phyloP scores from a whole-genome alignment of 2,329 filamentous ascomycete genomes.

The Monosporascus sp. region DNA sequence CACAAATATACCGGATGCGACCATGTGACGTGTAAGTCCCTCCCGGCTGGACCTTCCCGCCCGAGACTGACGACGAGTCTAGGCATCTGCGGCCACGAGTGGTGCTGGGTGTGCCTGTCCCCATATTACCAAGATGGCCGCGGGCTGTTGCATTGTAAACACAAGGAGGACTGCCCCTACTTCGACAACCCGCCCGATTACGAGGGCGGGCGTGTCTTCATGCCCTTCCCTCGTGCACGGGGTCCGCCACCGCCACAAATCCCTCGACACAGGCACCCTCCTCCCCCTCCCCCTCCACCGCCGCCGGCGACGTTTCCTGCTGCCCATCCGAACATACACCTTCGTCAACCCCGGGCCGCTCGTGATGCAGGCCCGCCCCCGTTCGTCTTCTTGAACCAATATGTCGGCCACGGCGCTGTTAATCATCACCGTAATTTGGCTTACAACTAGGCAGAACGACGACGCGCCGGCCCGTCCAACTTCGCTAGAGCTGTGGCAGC shows the following conservation, averaged over 20 bases:
- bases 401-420: not conserved
- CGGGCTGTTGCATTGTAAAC: constrained; percentile 26
- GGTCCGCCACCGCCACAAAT: not conserved
- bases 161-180: constrained; percentile 23
- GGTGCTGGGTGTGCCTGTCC: constrained; percentile 33
- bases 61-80: not conserved
- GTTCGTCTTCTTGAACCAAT: not conserved
- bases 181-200: constrained; percentile 17
- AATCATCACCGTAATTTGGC: not conserved
- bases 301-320: not conserved
- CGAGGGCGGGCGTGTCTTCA: constrained; percentile 18
- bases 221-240: constrained; percentile 5
- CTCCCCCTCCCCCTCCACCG: not conserved
- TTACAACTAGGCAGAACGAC: not conserved
- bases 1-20: constrained; percentile 33
- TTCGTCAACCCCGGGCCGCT: not conserved
- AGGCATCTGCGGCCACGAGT: constrained; percentile 31
- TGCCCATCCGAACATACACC: not conserved
- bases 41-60: not conserved
- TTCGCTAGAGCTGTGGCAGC: not conserved
- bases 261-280: not conserved
- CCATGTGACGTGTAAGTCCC: constrained; percentile 34
- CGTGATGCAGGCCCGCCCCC: not conserved
- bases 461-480: not conserved
- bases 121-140: constrained; percentile 20